A percentile compares a stretch with the other conserved stretches of the same genome.
phyloP scores from a whole-genome alignment of 2,329 filamentous ascomycete genomes.

The Diaporthe sp. region DNA sequence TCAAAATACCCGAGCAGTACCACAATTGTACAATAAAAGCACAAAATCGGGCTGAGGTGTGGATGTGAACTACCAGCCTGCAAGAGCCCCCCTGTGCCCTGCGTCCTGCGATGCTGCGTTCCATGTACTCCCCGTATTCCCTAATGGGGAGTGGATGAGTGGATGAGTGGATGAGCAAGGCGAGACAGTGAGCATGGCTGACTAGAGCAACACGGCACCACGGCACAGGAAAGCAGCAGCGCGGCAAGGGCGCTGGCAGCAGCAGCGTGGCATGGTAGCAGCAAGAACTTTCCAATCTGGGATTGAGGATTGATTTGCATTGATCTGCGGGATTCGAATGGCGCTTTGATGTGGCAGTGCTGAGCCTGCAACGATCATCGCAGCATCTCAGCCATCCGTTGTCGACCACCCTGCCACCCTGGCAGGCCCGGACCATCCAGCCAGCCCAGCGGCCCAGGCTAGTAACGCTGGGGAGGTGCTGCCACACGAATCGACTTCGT shows the following conservation, averaged over 20 bases:
- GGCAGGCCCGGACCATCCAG: not conserved
- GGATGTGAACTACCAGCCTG: not conserved
- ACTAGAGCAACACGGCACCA: not conserved
- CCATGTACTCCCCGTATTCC: conserved; percentile 11
- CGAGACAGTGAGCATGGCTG: not conserved
- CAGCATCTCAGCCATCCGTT: conserved; percentile 15
- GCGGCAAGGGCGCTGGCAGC: conserved; percentile 10
- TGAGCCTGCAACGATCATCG: conserved; percentile 30
- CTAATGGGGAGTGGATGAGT: not conserved
- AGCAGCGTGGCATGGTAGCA: not conserved
- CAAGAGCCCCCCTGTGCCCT: conserved; percentile 13
- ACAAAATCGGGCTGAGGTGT: not conserved
- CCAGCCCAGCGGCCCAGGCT: not conserved
- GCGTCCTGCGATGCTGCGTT: conserved; percentile 1
- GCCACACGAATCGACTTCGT: conserved; percentile 3
- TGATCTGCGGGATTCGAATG: conserved; percentile 36
- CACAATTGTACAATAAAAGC: not conserved
- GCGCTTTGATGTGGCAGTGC: conserved; percentile 39
- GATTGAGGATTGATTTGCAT: conserved; percentile 35
- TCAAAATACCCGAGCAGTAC: not conserved
- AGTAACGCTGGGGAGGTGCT: not conserved
- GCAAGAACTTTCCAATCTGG: conserved; percentile 37
- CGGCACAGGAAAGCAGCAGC: not conserved
- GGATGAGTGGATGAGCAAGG: not conserved
- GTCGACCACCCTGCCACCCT: not conserved